Percentiles rank a stretch among this genome's conserved stretches.
Conservation (phyloP, 2,329 filamentous ascomycete genomes). For the Colletotrichum navitas region DNA sequence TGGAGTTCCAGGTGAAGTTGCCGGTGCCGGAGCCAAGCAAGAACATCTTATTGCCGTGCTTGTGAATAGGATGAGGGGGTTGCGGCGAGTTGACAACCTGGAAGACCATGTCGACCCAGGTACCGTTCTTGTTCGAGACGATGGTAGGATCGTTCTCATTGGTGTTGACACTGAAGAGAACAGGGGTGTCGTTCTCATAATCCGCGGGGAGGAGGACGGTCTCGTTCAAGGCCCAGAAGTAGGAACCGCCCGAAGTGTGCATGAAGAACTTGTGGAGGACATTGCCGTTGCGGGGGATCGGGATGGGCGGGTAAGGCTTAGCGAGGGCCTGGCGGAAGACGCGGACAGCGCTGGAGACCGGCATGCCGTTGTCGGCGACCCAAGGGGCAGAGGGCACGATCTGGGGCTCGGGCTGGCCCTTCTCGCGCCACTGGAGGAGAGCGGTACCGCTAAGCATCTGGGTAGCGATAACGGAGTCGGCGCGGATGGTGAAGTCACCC, state of each 20-base stretch:
- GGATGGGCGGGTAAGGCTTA: slow-evolving; percentile 61
- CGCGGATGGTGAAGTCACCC: slow-evolving; percentile 67
- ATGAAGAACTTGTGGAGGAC: slow-evolving; percentile 60
- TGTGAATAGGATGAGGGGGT: slow-evolving; percentile 72
- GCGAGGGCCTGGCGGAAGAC: slow-evolving; percentile 59
- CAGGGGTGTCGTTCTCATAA: slow-evolving; percentile 55
- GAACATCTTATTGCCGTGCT: slow-evolving; percentile 73
- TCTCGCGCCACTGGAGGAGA: slow-evolving; percentile 55
- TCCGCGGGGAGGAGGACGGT: slow-evolving; percentile 56
- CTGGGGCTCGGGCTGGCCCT: slow-evolving; percentile 39
- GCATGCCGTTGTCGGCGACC: slow-evolving; percentile 63
- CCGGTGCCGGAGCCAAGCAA: slow-evolving; percentile 66
- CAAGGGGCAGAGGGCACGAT: slow-evolving; percentile 53
- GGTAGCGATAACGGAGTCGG: slow-evolving; percentile 60
- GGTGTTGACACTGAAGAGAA: slow-evolving; percentile 60
- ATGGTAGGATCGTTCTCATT: slow-evolving; percentile 57
- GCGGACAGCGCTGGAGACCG: slow-evolving; percentile 55
- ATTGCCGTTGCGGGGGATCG: slow-evolving; percentile 58
- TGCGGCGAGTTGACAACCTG: slow-evolving; percentile 58
- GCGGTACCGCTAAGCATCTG: slow-evolving; percentile 69
- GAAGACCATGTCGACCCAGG: slow-evolving; percentile 70
- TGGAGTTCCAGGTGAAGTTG: slow-evolving; percentile 63
- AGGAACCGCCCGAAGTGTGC: slow-evolving; percentile 57
- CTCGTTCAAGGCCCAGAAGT: slow-evolving; percentile 66
- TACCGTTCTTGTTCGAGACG: slow-evolving; percentile 59